Base-by-base conservation (phyloP, 164 flowering plant species). In the Sextonia rubra region DNA sequence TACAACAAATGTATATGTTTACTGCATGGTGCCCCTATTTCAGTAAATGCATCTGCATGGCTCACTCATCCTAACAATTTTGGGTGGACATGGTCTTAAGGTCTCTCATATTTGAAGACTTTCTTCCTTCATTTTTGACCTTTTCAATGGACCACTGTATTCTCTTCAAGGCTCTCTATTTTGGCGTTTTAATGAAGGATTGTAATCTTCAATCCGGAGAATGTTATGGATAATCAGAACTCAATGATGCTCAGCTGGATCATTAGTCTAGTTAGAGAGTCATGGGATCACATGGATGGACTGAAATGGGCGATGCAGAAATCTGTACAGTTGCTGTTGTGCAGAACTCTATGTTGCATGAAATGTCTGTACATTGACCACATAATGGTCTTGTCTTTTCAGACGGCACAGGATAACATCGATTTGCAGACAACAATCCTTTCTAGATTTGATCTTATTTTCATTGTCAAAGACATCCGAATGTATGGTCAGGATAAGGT, bases 381-480 rank as follows among this genome's bases (percentile, higher is more conserved):
- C 26, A 22, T 15, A 52, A 27, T 29, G 67, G 60, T 25, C 12
- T 23, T 60, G 20, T 47, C 12, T 71, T 52, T 47, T 71, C 99
- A 96, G 99, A 88, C 97, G 66, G 94, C 98, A 17, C 99, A 96
- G 83, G 98, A 96, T 75, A 96, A 93, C 80, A 96, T 93, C 60
- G 98, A 96, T 82, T 78, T 96, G 80, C 99, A 96, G 87, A 93
- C 99, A 68, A 96, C 98, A 17, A 96, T 96, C 80, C 97, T 93
- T 72, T 96, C 99, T 52, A 83, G 99, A 83, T 96, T 96, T 83
- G 99, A 96, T 77, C 77, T 96, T 25, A 96, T 96, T 66, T 96
- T 96, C 76, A 96, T 96, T 72, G 99, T 96, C 64, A 96, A 96
- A 76, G 99, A 96, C 79, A 73, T 89, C 80, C 85, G 97, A 76